Evolutionary conservation across 1,284 basidiomycete genomes (phyloP).

Genomic region (Polyporus tsugae): DNA sequence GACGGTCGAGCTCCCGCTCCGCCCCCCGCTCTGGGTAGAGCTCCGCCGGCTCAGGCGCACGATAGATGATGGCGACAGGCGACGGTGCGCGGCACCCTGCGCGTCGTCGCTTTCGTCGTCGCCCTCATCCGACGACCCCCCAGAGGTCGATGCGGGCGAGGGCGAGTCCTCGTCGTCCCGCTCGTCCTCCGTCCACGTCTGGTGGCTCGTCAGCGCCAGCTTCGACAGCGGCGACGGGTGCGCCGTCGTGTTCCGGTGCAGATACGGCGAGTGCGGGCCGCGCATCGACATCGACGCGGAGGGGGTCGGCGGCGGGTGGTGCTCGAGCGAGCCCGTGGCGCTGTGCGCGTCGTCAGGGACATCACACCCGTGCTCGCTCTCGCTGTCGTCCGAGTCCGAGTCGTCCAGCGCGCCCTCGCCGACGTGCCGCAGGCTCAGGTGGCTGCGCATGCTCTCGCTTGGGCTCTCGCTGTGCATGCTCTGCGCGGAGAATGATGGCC

Average conservation of each 20-base stretch:
- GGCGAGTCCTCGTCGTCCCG: slow-evolving; percentile 53
- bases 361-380: slow-evolving; percentile 48
- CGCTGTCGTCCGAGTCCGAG: slow-evolving; percentile 67
- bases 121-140: slow-evolving; percentile 1
- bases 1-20: slow-evolving; percentile 68
- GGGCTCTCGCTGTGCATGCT: slow-evolving; percentile 37
- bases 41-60: slow-evolving; percentile 26
- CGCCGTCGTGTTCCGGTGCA: slow-evolving; percentile 46
- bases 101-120: slow-evolving; percentile 12
- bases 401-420: slow-evolving; percentile 82
- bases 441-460: slow-evolving; percentile 35
- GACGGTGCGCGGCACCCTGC: not conserved
- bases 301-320: slow-evolving; percentile 11
- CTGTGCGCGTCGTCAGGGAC: slow-evolving; percentile 39
- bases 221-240: slow-evolving; percentile 72
- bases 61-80: slow-evolving; percentile 10
- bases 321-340: not conserved
- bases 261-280: slow-evolving; percentile 44
- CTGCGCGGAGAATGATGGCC: slow-evolving; percentile 38
- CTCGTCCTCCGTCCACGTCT: slow-evolving; percentile 59
- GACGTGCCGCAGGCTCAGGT: slow-evolving; percentile 55
- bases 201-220: slow-evolving; percentile 52
- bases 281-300: slow-evolving; percentile 19
- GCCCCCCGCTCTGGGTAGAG: slow-evolving; percentile 36
- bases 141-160: slow-evolving; percentile 55